phyloP scores from a whole-genome alignment of 2,329 filamentous ascomycete species.

The Colletotrichum melonis region DNA sequence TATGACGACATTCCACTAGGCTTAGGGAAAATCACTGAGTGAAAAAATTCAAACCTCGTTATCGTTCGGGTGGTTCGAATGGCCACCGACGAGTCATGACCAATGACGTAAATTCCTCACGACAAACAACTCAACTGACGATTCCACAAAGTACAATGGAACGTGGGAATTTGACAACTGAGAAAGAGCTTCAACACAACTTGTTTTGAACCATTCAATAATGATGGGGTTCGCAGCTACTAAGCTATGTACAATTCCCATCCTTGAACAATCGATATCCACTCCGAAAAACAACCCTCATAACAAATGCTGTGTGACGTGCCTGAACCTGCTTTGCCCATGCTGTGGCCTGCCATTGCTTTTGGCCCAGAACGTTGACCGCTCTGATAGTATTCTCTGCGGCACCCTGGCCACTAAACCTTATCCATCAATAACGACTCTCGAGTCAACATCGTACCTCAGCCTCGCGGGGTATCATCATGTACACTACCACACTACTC shows the following conservation, averaged over 20 bases:
- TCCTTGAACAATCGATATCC: background rate
- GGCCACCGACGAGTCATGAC: conserved; percentile 31
- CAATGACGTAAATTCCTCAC: conserved; percentile 27
- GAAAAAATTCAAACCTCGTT: background rate
- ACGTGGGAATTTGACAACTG: background rate
- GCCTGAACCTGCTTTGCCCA: background rate
- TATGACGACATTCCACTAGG: conserved; percentile 15
- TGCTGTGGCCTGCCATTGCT: background rate
- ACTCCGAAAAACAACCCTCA: background rate
- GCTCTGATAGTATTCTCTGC: background rate
- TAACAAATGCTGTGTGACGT: background rate
- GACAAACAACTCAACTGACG: background rate
- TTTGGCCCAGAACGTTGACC: background rate
- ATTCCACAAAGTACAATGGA: background rate
- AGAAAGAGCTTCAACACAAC: background rate
- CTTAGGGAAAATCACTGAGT: background rate
- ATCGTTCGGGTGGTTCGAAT: conserved; percentile 1
- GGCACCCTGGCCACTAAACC: background rate
- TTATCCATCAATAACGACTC: background rate
- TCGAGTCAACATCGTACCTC: background rate
- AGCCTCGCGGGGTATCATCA: background rate
- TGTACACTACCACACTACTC: background rate
- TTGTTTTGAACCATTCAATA: background rate
- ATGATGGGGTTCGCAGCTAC: background rate
- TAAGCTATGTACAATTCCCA: background rate